Conservation (phyloP, 768 basidiomycete species). For the Tulasnella sp. region DNA sequence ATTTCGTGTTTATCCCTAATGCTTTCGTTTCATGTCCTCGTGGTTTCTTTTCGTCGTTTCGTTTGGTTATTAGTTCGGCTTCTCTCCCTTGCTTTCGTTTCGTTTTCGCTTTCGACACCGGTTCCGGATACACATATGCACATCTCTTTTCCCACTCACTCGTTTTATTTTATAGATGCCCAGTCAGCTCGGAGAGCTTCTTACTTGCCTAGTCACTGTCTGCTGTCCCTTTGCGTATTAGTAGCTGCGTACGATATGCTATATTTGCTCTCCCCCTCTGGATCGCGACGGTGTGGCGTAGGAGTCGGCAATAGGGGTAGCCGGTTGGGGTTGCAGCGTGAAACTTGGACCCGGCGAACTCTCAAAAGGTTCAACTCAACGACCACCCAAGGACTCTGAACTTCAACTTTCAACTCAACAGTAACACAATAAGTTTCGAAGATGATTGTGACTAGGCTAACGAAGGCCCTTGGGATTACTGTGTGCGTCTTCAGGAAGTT, state of each 20-base stretch:
- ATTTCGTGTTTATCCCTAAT: neutral
- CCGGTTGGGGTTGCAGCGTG: neutral
- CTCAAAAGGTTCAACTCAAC: neutral
- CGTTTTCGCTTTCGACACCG: neutral
- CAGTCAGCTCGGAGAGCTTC: neutral
- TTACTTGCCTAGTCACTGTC: neutral
- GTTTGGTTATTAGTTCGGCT: neutral
- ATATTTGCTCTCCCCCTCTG: neutral
- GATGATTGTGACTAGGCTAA: slow-evolving; percentile 21
- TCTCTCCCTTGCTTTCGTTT: neutral
- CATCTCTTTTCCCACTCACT: neutral
- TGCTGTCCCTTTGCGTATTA: neutral
- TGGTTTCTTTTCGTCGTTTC: neutral
- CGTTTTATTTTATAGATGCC: neutral
- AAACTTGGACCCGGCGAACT: neutral
- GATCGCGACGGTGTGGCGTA: neutral
- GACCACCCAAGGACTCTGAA: neutral
- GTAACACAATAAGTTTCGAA: neutral
- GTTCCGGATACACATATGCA: neutral
- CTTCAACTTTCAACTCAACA: neutral
- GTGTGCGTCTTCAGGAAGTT: slow-evolving; percentile 5
- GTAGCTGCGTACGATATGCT: neutral
- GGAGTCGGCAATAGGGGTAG: neutral
- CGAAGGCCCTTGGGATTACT: slow-evolving; percentile 21
- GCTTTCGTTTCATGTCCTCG: neutral